Conservation (phyloP, 2,329 filamentous ascomycete species). For the Fusarium sp. region DNA sequence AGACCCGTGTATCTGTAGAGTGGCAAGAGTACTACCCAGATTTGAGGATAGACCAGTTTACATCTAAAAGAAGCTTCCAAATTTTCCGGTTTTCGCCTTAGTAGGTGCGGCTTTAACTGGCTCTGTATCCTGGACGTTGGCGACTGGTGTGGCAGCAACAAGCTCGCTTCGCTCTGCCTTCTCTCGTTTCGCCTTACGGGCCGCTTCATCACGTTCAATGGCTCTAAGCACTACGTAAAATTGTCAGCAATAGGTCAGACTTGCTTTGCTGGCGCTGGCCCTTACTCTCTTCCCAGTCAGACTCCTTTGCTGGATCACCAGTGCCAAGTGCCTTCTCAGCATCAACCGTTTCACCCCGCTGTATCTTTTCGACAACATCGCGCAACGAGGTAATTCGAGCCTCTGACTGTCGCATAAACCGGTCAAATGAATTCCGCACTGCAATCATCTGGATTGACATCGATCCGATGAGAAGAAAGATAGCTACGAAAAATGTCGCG, state of each 20-base stretch:
- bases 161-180: slow-evolving; percentile 53
- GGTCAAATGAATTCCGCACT: slow-evolving; percentile 79
- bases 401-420: slow-evolving; percentile 81
- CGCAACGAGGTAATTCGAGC: slow-evolving; percentile 80
- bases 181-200: slow-evolving; percentile 61
- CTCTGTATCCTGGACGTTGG: slow-evolving; percentile 20
- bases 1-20: slow-evolving; percentile 40
- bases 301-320: slow-evolving; percentile 79
- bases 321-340: slow-evolving; percentile 86
- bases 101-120: slow-evolving; percentile 43
- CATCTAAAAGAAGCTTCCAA: slow-evolving; percentile 66
- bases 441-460: slow-evolving; percentile 95
- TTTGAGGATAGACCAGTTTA: slow-evolving; percentile 28
- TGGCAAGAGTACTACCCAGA: slow-evolving; percentile 28
- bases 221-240: slow-evolving; percentile 71
- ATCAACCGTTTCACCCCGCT: slow-evolving; percentile 82
- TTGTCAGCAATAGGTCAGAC: slow-evolving; percentile 24
- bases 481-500: slow-evolving; percentile 83
- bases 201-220: slow-evolving; percentile 73
- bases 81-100: slow-evolving; percentile 50
- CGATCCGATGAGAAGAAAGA: slow-evolving; percentile 89
- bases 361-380: slow-evolving; percentile 79
- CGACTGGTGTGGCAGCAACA: slow-evolving; percentile 27
- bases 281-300: slow-evolving; percentile 88
- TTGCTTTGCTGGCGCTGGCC: not conserved